These are phyloP conservation scores for Stropharia rugosoannulata DNA, from an alignment of 768 basidiomycete genomes.

Conservation along the genomic window DNA sequence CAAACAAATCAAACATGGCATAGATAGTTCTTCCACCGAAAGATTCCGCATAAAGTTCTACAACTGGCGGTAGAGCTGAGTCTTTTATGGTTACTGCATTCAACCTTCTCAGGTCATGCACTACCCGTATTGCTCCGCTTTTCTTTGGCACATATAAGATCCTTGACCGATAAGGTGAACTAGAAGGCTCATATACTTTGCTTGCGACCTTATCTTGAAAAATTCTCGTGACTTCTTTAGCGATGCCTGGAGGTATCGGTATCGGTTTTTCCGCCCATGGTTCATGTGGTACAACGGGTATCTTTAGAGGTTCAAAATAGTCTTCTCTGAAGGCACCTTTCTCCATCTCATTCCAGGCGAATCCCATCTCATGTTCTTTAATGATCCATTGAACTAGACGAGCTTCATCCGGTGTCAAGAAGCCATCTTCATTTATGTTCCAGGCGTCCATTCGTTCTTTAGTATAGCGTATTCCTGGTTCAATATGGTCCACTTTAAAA, in stretches of 20 bases:
- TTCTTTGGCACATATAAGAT: slow-evolving; percentile 37
- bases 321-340: no score
- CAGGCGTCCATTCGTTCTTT: no score
- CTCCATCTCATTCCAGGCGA: no score
- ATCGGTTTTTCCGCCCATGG: background rate
- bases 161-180: slow-evolving; percentile 29
- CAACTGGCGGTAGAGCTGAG: slow-evolving; percentile 24
- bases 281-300: no score
- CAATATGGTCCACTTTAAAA: no score
- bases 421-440: no score
- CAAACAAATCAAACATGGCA: slow-evolving; percentile 30
- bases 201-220: slow-evolving; percentile 30
- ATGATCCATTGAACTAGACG: no score
- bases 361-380: no score
- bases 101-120: slow-evolving; percentile 32
- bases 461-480: no score
- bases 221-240: slow-evolving; percentile 25
- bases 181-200: slow-evolving; percentile 29
- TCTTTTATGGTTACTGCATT: slow-evolving; percentile 29
- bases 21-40: slow-evolving; percentile 29
- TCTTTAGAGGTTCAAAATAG: no score
- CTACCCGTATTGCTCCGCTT: slow-evolving; percentile 27
- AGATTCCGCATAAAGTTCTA: slow-evolving; percentile 26
- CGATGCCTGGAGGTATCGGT: slow-evolving; percentile 16
- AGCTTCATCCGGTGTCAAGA: no score